phyloP scores from a whole-genome alignment of 176 grass and related monocot genomes.

The Miscanthus lutarioriparius region DNA sequence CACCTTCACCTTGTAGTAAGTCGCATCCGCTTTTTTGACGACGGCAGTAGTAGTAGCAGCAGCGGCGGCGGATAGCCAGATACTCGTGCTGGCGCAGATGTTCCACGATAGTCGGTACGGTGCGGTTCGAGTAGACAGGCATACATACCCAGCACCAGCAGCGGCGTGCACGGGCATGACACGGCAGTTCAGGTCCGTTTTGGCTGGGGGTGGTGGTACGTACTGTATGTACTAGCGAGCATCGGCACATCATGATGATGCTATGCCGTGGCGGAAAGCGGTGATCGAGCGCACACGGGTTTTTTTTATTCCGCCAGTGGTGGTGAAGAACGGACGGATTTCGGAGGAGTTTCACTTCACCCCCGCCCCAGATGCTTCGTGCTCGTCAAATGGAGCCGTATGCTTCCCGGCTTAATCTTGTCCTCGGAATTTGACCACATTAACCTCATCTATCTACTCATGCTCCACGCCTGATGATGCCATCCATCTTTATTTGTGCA shows the following conservation, averaged over 20 bases:
- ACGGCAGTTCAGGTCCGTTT: slow-evolving; percentile 10
- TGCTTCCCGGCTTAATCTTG: slow-evolving; percentile 21
- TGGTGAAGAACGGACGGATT: background rate
- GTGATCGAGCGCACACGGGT: background rate
- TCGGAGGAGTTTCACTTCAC: background rate
- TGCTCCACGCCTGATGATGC: slow-evolving; percentile 12
- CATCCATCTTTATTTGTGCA: slow-evolving; percentile 7
- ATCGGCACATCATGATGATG: background rate
- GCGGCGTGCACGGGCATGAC: background rate
- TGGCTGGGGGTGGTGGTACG: background rate
- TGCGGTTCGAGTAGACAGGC: slow-evolving; percentile 17
- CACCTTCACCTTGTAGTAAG: background rate
- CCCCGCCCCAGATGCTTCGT: background rate
- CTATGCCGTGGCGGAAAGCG: slow-evolving; percentile 23
- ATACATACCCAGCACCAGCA: background rate
- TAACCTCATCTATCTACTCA: slow-evolving; percentile 4
- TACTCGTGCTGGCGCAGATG: background rate
- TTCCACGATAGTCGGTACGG: slow-evolving; percentile 35
- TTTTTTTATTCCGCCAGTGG: slow-evolving; percentile 15
- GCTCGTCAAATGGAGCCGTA: slow-evolving; percentile 26
- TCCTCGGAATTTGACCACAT: slow-evolving; percentile 29
- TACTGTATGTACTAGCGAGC: background rate
- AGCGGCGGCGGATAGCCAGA: background rate
- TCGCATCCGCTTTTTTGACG: slow-evolving; percentile 7
- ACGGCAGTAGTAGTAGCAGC: background rate